Evolutionary conservation across 1,284 basidiomycete genomes (phyloP), one percentile per base, ranked within the genome.

Genomic region (Trichosporon sp.): DNA sequence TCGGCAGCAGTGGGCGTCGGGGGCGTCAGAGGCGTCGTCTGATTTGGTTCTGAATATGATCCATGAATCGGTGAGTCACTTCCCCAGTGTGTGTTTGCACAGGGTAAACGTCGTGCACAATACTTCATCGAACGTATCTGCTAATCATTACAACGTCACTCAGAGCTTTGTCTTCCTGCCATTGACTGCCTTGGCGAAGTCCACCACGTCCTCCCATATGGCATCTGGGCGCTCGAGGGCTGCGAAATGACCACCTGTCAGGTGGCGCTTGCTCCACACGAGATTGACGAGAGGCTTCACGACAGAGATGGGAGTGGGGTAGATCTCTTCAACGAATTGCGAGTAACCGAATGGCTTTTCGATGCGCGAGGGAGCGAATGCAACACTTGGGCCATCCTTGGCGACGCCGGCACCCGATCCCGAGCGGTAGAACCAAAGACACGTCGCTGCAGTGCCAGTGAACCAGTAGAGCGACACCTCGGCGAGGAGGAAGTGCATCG

Each of bases 341-440:
- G 76, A 78, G 70, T 76, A 82, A 2, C 81, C 82, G 13, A 77
- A 72, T 0, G 81, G 81, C 58, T 79, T 80, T 16, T 64, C 52
- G 46, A 79, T 73, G 60, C 70, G 29, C 8, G 21, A 7, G 21
- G 49, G 49, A 2, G 49, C 19, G 25, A 54, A 54, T 7, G 49
- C 49, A 6, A 54, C 49, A n/a, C 49, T 54, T 9, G 49, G 49
- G 59, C 64, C 19, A 61, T 65, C 19, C 67, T 59, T 59, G 56
- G 25, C 56, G 32, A 29, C 33, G 16, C 56, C 56, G 14, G 56
- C 29, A 14, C 29, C 1, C 60, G 31, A 64, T 76, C 70, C 76
- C 36, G 78, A 74, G 8, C 81, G 74, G 64, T 83, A 83, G 16
- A 79, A 74, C 63, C 80, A 83, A 61, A 83, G 71, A 7, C 80